Evolutionary conservation across 2,329 filamentous ascomycete species (phyloP).

Genomic region (Penicillium psychrosexuale): DNA sequence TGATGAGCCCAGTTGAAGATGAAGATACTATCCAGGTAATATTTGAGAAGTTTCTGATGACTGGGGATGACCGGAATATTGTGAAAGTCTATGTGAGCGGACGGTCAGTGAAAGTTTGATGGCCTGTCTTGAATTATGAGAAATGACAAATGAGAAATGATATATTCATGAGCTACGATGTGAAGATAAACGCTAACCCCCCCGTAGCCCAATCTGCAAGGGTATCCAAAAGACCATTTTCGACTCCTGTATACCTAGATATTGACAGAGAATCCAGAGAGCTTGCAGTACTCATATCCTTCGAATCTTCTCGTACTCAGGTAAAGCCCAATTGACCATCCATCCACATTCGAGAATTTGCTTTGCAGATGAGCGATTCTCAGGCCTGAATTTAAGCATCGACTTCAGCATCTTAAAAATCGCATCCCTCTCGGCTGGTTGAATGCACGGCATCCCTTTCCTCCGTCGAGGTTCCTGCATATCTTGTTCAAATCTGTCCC

Average conservation of each 20-base stretch:
- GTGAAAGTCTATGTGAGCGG: conserved; percentile 54
- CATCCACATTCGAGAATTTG: conserved; percentile 29
- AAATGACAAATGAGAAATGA: not conserved
- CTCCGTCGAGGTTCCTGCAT: conserved; percentile 29
- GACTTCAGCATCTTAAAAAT: conserved; percentile 26
- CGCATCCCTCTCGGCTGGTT: no score
- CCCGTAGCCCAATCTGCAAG: not conserved
- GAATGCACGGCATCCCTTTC: no score
- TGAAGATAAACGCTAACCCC: not conserved
- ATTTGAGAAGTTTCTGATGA: conserved; percentile 65
- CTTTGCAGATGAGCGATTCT: conserved; percentile 23
- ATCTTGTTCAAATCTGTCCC: conserved; percentile 26
- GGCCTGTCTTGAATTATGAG: not conserved
- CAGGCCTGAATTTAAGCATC: conserved; percentile 30
- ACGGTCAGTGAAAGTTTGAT: conserved; percentile 31
- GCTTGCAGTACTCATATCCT: not conserved
- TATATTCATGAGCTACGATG: not conserved
- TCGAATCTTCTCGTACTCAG: conserved; percentile 20
- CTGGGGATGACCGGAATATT: conserved; percentile 63
- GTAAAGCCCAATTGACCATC: conserved; percentile 33
- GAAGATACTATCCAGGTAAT: conserved; percentile 47
- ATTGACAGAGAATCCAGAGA: not conserved
- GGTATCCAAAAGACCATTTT: not conserved
- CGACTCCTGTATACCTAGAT: not conserved
- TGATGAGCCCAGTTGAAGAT: conserved; percentile 55